Percentiles rank a stretch among this genome's conserved stretches.
Evolutionary conservation across 257 asterid species (phyloP).

Genomic region (Ballota nigra): DNA sequence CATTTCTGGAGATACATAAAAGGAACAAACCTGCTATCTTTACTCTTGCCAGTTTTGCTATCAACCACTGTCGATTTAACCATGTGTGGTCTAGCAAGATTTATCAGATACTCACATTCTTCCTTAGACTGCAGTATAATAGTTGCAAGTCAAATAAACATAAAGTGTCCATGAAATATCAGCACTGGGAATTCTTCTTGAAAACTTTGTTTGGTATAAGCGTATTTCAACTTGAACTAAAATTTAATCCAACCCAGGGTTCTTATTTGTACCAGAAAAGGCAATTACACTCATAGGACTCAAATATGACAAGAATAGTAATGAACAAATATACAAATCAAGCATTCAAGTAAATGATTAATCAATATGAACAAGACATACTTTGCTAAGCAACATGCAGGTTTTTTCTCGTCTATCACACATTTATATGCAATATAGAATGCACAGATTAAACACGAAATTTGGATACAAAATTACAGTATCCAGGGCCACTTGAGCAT

Average conservation of each 20-base stretch:
- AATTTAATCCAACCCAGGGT: not conserved
- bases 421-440: not conserved
- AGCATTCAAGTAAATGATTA: not conserved
- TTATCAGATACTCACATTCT: constrained; percentile 84
- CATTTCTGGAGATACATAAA: constrained; percentile 3
- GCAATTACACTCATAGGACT: constrained; percentile 7
- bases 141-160: constrained; percentile 9
- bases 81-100: constrained; percentile 78
- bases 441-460: not conserved
- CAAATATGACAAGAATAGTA: not conserved
- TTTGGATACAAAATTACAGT: not conserved
- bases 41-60: constrained; percentile 82
- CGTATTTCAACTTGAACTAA: not conserved
- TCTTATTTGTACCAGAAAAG: not conserved
- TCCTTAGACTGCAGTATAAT: constrained; percentile 62
- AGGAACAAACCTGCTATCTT: constrained; percentile 73
- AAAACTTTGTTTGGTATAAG: not conserved
- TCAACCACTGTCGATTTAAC: constrained; percentile 78
- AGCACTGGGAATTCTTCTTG: not conserved
- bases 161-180: not conserved
- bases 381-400: not conserved
- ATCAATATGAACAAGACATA: not conserved
- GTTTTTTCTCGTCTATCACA: not conserved
- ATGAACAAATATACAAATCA: not conserved
- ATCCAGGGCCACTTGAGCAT: not conserved